Base-by-base conservation (phyloP, 176 grass and related monocot species). In the Carex parvula region DNA sequence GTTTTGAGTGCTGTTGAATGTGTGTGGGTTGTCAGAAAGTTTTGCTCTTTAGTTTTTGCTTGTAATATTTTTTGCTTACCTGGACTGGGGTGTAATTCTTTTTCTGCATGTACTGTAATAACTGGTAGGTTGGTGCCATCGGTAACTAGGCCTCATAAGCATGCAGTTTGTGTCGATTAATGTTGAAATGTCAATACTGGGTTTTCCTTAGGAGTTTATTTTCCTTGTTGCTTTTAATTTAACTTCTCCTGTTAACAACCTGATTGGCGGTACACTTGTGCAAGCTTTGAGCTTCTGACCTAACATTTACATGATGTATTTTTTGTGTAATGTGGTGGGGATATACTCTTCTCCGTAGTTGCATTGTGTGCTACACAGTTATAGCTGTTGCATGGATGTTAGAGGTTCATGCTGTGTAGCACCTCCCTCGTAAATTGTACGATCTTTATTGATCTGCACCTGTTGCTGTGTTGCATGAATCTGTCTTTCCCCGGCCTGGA, bases 11-110 rank as follows among this genome's bases (percentile, higher is more conserved):
- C 9, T 50, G 56, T 60, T 60, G 32, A 60, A 14, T 69, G 62
- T 66, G 48, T 68, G 15, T 83, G 6, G 12, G 44, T 18, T 83
- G 44, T 53, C 42, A 35, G 62, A 68, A 78, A 78, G 48, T 78
- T 78, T 78, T 78, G 52, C 24, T 39, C 52, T 33, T 57, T 57
- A 8, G 80, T 83, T 83, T 81, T 18, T 44, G 32, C 41, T 71
- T 71, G 68, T 48, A 46, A 71, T 71, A 3, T 81, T 81, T 80
- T 33, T 81, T 24, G 5, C 7, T 37, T 81, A 20, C 8, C 16
- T 81, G n/a, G 66, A 69, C 54, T 74, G 88, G 88, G 37, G 62
- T 71, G 84, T 60, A 74, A 88, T 17, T 91, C 81, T 81, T 83
- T 90, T 68, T 70, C 9, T 48, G 58, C 26, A 84, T 87, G 79